Base-by-base conservation (phyloP, 108 stramenopile species). In the Skeletonema costatum region DNA sequence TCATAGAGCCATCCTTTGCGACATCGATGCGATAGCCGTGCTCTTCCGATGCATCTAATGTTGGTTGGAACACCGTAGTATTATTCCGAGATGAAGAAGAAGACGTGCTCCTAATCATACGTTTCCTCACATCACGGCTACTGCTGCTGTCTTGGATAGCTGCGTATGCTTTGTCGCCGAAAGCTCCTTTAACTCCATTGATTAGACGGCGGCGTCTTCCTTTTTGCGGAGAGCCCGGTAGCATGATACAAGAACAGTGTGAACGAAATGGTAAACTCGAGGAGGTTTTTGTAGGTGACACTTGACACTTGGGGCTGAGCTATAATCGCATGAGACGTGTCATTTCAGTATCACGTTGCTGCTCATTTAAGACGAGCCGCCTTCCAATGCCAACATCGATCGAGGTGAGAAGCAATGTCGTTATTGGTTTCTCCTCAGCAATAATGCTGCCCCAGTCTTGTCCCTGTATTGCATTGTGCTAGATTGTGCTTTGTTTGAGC, bases 1-100 rank as follows among this genome's bases (percentile, higher is more conserved):
- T 80, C 79, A 80, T 80, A 36, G 73, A 74, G 0, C 79, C 79
- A 70, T 80, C 79, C 35, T 53, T 68, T 5, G 79, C 65, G 1
- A 80, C 79, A 36, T 62, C 33, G 8, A 80, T 74, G 8, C 68
- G 72, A 53, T 74, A 80, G 0, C 72, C 53, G 51, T 74, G 66
- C 9, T 67, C 60, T 32, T n/a, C 17, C 1, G 48, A 11, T 12
- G 68, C 41, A 69, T 76, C 46, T 6, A 64, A 25, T 21, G 60
- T 44, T 38, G 33, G 61, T 11, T 68, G 67, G 39, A 39, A 29
- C 11, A 58, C 33, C 12, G 56, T 3, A 30, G 32, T 32, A 39
- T 59, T 38, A 14, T 60, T 60, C 0, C 13, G 53, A 25, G 53
- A 25, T 29, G 53, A 56, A 9, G 53, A 56, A 5, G 53, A 56